phyloP scores from a whole-genome alignment of 768 basidiomycete genomes.

The Termitomyces eurrhizus region DNA sequence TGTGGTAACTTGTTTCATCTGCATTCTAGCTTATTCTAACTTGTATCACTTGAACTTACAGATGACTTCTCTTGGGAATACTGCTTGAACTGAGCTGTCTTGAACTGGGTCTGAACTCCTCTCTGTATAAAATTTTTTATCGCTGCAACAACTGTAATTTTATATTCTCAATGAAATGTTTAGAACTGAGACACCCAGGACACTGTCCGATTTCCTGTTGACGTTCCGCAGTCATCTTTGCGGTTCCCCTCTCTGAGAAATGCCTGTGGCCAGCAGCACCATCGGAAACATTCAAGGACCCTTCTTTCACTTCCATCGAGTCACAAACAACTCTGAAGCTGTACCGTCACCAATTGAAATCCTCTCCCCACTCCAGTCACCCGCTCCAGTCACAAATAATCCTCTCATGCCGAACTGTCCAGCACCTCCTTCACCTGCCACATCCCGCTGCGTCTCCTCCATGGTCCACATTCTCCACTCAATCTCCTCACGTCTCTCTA shows the following conservation, averaged over 20 bases:
- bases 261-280: conserved; percentile 1
- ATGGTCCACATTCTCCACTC: conserved; percentile 27
- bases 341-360: conserved; percentile 5
- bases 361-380: background rate
- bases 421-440: conserved; percentile 14
- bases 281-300: background rate
- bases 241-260: conserved; percentile 47
- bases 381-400: background rate
- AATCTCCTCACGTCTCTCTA: conserved; percentile 3
- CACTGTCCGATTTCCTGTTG: conserved; percentile 31
- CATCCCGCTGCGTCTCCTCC: conserved; percentile 19
- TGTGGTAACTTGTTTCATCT: background rate
- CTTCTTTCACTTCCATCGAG: background rate
- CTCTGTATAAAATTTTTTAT: no score
- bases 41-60: no score
- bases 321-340: background rate
- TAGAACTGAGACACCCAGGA: background rate
- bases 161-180: no score
- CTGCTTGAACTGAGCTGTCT: no score
- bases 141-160: no score
- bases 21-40: no score
- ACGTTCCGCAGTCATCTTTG: conserved; percentile 30
- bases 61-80: no score
- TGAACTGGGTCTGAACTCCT: no score
- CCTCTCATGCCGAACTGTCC: conserved; percentile 19